These are phyloP conservation scores for Ramaria sp. DNA, from an alignment of 768 basidiomycete species.

Conservation along the genomic window DNA sequence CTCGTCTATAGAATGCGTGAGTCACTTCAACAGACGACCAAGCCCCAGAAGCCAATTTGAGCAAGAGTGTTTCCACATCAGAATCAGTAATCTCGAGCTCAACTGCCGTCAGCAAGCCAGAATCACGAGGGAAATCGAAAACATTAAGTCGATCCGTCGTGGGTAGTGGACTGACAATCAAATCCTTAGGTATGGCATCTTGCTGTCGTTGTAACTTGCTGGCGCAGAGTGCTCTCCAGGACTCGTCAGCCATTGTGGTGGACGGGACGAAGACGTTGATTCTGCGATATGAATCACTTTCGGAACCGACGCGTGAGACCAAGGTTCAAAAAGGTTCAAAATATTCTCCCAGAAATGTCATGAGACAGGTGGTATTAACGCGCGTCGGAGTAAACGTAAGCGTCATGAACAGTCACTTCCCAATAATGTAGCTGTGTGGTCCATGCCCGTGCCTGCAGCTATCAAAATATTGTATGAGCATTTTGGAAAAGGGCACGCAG, in stretches of 20 bases:
- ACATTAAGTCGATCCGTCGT: slow-evolving; percentile 39
- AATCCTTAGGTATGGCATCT: slow-evolving; percentile 51
- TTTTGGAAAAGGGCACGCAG: too few relatives aligned
- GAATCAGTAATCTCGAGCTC: slow-evolving; percentile 56
- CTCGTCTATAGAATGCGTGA: slow-evolving; percentile 66
- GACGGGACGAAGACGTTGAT: not conserved
- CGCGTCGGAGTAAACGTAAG: too few relatives aligned
- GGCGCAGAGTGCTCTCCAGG: slow-evolving; percentile 42
- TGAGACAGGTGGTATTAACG: too few relatives aligned
- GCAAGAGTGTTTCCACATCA: slow-evolving; percentile 38
- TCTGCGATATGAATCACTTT: too few relatives aligned
- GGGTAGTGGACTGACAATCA: slow-evolving; percentile 40
- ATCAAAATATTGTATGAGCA: too few relatives aligned
- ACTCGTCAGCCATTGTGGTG: not conserved
- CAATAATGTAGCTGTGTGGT: too few relatives aligned
- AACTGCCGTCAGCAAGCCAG: slow-evolving; percentile 42
- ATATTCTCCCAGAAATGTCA: too few relatives aligned
- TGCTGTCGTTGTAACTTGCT: slow-evolving; percentile 45
- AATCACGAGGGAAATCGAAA: slow-evolving; percentile 38
- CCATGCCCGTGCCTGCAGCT: too few relatives aligned
- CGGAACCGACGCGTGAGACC: too few relatives aligned
- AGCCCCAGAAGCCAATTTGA: slow-evolving; percentile 37
- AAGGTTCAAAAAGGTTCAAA: too few relatives aligned
- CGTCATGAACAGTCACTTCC: too few relatives aligned
- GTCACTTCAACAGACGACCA: slow-evolving; percentile 65